phyloP scores from a whole-genome alignment of 2,329 filamentous ascomycete species.

The Madurella fahalii region DNA sequence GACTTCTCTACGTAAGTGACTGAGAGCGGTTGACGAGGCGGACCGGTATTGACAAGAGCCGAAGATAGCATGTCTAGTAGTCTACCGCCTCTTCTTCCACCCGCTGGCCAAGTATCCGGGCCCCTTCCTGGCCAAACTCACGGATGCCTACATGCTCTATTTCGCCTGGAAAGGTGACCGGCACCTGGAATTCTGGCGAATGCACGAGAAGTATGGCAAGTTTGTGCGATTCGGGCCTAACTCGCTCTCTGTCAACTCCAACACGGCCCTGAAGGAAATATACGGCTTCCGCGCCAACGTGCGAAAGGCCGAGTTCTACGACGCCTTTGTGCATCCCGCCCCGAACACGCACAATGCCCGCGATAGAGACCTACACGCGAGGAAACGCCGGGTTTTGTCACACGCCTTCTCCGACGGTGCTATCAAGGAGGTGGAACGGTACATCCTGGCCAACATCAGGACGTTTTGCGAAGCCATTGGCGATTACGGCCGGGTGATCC shows the following conservation, averaged over 20 bases:
- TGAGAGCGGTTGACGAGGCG: neutral
- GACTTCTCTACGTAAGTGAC: constrained; percentile 40
- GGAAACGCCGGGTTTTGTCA: constrained; percentile 67
- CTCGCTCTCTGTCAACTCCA: constrained; percentile 71
- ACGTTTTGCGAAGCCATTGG: constrained; percentile 60
- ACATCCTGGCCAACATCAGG: constrained; percentile 62
- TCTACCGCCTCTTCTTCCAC: constrained; percentile 61
- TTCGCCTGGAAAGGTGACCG: constrained; percentile 71
- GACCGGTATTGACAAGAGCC: neutral
- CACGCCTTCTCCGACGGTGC: constrained; percentile 66
- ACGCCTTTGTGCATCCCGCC: constrained; percentile 66
- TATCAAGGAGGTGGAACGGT: constrained; percentile 64
- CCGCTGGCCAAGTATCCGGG: constrained; percentile 63
- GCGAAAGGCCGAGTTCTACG: constrained; percentile 68
- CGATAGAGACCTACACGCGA: constrained; percentile 63
- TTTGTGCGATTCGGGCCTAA: constrained; percentile 74
- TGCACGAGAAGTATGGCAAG: constrained; percentile 67
- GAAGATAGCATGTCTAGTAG: constrained; percentile 39
- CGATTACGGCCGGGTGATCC: constrained; percentile 31
- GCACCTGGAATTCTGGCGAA: constrained; percentile 66
- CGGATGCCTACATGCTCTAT: constrained; percentile 64
- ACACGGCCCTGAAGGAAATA: constrained; percentile 61
- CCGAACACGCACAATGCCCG: constrained; percentile 71
- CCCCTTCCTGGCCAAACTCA: constrained; percentile 59
- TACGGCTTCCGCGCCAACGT: constrained; percentile 62